Evolutionary conservation across 2,329 filamentous ascomycete genomes (phyloP).

Genomic region (Ophiostoma piceae): DNA sequence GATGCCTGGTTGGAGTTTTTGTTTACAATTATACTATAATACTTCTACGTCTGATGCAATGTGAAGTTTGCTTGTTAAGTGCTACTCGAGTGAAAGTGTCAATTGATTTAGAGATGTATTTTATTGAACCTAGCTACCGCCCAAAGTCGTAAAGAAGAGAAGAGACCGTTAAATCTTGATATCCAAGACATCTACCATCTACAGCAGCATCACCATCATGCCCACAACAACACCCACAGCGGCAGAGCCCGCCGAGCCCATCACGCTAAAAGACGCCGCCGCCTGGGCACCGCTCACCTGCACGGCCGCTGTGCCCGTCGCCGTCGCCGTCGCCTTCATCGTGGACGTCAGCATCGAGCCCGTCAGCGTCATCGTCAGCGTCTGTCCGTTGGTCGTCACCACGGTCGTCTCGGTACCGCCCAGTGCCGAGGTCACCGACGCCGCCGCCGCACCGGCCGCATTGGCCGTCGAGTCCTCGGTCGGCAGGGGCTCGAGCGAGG

Average conservation of each 20-base stretch:
- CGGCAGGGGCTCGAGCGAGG: background rate
- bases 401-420: conserved; percentile 24
- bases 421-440: background rate
- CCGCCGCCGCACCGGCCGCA: background rate
- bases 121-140: background rate
- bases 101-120: background rate
- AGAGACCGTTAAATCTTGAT: background rate
- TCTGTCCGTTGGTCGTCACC: conserved; percentile 25
- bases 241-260: background rate
- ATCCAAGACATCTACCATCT: background rate
- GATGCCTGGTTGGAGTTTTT: conserved; percentile 14
- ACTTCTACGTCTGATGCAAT: background rate
- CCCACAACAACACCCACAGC: background rate
- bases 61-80: background rate
- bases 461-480: conserved; percentile 14
- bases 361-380: conserved; percentile 25
- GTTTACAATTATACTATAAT: background rate
- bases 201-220: conserved; percentile 2
- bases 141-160: background rate
- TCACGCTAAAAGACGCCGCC: background rate
- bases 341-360: conserved; percentile 16
- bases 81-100: background rate
- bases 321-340: conserved; percentile 12
- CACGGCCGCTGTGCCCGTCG: background rate
- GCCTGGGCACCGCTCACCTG: background rate